These are phyloP conservation scores for Paramecium sexaurelia DNA, from an alignment of 73 alveolate species.

Conservation along the genomic window DNA sequence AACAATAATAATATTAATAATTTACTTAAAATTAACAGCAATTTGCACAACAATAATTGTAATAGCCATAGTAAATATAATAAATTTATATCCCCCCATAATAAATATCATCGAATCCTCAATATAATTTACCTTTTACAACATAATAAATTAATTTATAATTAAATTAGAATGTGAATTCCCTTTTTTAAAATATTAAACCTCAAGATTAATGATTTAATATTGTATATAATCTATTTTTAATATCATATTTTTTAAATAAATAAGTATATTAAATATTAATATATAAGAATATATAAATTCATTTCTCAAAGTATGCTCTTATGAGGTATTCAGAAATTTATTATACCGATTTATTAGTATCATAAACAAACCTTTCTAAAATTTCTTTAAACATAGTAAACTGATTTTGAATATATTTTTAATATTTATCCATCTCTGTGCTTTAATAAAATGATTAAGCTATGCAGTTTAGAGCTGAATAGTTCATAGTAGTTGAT, in stretches of 20 bases:
- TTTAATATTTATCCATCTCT: not conserved
- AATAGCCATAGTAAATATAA: not conserved
- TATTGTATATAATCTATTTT: not conserved
- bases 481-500: not conserved
- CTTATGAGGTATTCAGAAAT: not conserved
- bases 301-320: slow-evolving; percentile 2
- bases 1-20: not conserved
- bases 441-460: not conserved
- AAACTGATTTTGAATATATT: not conserved
- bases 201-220: not conserved
- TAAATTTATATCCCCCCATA: not conserved
- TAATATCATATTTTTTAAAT: too few relatives aligned
- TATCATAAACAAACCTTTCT: not conserved
- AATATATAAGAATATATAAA: not conserved
- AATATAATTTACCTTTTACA: not conserved
- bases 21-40: not conserved
- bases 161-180: not conserved
- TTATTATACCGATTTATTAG: not conserved
- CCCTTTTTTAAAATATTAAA: not conserved
- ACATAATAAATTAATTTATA: not conserved
- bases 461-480: not conserved
- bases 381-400: not conserved
- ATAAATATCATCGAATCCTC: not conserved
- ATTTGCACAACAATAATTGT: not conserved
- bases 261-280: too few relatives aligned